phyloP scores from a whole-genome alignment of 495 filamentous ascomycete species.

The Coniosporium apollinis region DNA sequence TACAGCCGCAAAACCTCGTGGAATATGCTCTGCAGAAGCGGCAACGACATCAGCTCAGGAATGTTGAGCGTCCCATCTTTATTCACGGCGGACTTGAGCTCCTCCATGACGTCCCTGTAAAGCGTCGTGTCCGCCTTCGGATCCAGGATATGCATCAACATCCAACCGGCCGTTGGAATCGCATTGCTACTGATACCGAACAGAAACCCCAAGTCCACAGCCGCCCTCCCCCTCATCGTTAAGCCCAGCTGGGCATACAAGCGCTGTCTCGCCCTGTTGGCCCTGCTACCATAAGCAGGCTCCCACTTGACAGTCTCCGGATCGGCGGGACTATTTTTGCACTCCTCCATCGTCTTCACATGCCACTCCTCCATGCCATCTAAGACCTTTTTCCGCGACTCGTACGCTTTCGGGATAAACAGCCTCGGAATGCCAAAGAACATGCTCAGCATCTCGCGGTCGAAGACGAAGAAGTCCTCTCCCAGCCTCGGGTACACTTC shows the following conservation, averaged over 20 bases:
- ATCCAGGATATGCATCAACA: conserved; percentile 15
- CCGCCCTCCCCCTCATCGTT: conserved; percentile 4
- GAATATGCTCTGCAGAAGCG: conserved; percentile 13
- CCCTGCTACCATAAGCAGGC: conserved; percentile 6
- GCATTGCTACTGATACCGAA: conserved; percentile 13
- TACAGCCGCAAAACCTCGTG: conserved; percentile 13
- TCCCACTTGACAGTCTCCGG: conserved; percentile 12
- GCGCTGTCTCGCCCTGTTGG: conserved; percentile 9
- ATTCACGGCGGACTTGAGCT: conserved; percentile 6
- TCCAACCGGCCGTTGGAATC: conserved; percentile 14
- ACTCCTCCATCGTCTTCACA: conserved; percentile 5
- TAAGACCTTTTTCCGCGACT: conserved; percentile 4
- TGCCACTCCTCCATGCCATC: conserved; percentile 10
- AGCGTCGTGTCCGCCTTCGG: conserved; percentile 9
- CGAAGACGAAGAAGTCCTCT: conserved; percentile 15
- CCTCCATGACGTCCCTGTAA: conserved; percentile 7
- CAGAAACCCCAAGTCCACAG: conserved; percentile 11
- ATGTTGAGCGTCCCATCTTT: conserved; percentile 11
- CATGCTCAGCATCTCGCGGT: conserved; percentile 8
- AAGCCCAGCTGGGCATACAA: conserved; percentile 8
- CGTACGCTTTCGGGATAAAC: conserved; percentile 7
- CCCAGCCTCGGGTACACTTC: conserved; percentile 10
- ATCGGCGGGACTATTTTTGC: conserved; percentile 3
- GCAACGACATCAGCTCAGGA: conserved; percentile 6
- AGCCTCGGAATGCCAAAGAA: conserved; percentile 10